Conservation (phyloP, 768 basidiomycete species). For the Podaxis pistillaris region DNA sequence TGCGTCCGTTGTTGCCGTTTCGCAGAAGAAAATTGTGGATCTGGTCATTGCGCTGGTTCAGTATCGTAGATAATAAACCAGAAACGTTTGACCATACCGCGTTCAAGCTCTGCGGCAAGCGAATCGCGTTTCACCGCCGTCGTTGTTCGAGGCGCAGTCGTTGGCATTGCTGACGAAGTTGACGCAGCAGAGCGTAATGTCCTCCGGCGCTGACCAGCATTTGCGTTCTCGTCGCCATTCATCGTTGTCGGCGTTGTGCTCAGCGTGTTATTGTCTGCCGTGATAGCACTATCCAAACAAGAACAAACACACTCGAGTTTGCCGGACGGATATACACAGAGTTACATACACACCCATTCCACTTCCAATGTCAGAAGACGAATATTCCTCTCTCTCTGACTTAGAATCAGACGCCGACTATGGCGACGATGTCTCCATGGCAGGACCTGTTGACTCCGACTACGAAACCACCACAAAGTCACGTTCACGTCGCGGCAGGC, state of each 20-base stretch:
- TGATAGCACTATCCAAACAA: background rate
- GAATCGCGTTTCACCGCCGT: conserved; percentile 60
- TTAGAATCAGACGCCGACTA: background rate
- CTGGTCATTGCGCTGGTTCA: conserved; percentile 28
- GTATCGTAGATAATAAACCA: background rate
- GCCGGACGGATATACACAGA: no score
- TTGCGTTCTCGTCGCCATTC: background rate
- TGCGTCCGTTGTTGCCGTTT: conserved; percentile 69
- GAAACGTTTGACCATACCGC: conserved; percentile 36
- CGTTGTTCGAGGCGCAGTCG: conserved; percentile 6
- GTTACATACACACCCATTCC: no score
- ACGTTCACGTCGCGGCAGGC: background rate
- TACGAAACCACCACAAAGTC: background rate
- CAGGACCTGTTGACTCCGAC: background rate
- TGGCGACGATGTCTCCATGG: background rate
- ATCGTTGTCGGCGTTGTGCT: background rate
- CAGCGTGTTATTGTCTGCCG: no score
- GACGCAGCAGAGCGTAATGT: no score
- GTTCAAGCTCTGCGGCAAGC: conserved; percentile 64
- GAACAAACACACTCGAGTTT: background rate
- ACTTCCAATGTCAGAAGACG: background rate
- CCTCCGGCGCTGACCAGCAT: no score
- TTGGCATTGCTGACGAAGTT: background rate
- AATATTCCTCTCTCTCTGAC: background rate
- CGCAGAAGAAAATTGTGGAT: conserved; percentile 62